Conservation (phyloP, 148 eudicot species). For the Vaccinium darrowii region DNA sequence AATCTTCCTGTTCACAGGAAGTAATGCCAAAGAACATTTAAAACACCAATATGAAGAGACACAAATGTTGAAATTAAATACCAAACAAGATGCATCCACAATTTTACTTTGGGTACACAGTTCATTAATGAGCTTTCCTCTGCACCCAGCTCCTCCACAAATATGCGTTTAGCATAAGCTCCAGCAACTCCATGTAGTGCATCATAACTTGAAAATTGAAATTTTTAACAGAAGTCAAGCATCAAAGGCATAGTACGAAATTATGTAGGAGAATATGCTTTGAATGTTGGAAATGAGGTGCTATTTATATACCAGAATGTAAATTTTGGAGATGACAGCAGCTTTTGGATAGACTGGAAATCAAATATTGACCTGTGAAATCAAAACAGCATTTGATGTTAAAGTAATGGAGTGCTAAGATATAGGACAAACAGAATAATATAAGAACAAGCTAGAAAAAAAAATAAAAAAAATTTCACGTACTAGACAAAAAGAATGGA, state of each 20-base stretch:
- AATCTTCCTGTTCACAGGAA: constrained; percentile 63
- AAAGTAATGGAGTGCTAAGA: background rate
- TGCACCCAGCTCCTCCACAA: constrained; percentile 93
- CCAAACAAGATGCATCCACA: background rate
- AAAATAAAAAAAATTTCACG: too few relatives aligned
- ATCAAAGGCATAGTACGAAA: background rate
- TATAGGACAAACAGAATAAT: too few relatives aligned
- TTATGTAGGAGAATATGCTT: background rate
- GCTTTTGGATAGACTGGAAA: constrained; percentile 71
- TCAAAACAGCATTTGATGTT: background rate
- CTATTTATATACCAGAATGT: constrained; percentile 65
- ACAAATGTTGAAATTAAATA: too few relatives aligned
- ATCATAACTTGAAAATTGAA: constrained; percentile 77
- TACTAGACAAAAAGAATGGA: too few relatives aligned
- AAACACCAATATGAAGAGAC: too few relatives aligned
- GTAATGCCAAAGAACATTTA: background rate
- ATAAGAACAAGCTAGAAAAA: too few relatives aligned
- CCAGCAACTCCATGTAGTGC: constrained; percentile 98
- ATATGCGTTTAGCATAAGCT: constrained; percentile 84
- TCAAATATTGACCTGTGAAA: constrained; percentile 79
- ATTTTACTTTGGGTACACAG: constrained; percentile 78
- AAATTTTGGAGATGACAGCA: constrained; percentile 80
- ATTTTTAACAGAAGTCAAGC: constrained; percentile 10
- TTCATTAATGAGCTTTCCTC: constrained; percentile 70
- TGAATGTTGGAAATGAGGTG: background rate